A percentile compares a stretch with the other conserved stretches of the same genome.
These are phyloP conservation scores for Leccinum truebloodii DNA, from an alignment of 768 basidiomycete genomes.

Conservation along the genomic window DNA sequence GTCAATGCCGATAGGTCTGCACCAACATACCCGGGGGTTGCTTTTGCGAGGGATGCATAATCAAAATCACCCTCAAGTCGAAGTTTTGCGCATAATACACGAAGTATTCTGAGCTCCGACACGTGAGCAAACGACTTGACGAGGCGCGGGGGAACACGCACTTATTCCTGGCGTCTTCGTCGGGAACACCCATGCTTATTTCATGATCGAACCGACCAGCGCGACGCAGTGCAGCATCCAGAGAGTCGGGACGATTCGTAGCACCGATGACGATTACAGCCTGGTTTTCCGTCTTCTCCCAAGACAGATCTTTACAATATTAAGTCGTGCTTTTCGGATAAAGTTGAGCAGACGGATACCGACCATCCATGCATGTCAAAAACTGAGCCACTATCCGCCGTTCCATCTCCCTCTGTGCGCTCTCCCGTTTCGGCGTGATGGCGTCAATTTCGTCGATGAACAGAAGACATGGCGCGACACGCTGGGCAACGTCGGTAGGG, in stretches of 20 bases:
- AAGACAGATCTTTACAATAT: conserved; percentile 79
- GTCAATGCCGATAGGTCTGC: conserved; percentile 91
- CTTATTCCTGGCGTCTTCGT: conserved; percentile 88
- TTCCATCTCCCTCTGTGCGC: conserved; percentile 98
- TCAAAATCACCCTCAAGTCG: conserved; percentile 88
- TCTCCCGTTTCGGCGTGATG: conserved; percentile 96
- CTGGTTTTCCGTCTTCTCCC: conserved; percentile 92
- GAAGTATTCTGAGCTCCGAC: conserved; percentile 65
- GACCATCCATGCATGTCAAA: conserved; percentile 98
- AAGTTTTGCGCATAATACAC: conserved; percentile 81
- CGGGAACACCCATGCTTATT: conserved; percentile 96
- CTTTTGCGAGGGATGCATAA: conserved; percentile 81
- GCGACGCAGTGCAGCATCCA: conserved; percentile 89
- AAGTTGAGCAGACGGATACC: conserved; percentile 18
- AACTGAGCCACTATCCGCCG: conserved; percentile 96
- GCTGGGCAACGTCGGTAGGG: conserved; percentile 42
- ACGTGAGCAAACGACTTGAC: not conserved
- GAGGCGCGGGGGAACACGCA: conserved; percentile 39
- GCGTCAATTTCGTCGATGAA: conserved; percentile 99
- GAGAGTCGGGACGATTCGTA: conserved; percentile 92
- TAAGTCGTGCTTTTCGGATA: not conserved
- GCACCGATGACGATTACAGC: conserved; percentile 95
- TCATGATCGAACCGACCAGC: conserved; percentile 98
- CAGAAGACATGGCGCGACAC: conserved; percentile 86
- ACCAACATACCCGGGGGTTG: conserved; percentile 96